Evolutionary conservation across 2,329 filamentous ascomycete species (phyloP).

Genomic region (Alternaria sp.): DNA sequence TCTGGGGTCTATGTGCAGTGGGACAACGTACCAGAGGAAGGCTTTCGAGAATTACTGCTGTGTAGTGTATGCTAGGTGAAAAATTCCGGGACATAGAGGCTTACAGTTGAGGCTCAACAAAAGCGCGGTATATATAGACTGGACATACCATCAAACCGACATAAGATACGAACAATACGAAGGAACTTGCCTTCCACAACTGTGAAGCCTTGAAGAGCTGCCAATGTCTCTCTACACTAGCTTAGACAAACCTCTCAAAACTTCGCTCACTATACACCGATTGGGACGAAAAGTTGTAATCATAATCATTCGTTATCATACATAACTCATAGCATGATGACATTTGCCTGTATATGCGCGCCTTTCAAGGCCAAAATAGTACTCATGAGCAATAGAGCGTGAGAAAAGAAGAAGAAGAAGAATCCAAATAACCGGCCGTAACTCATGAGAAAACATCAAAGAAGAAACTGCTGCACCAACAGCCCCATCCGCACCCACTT

Average conservation of each 20-base stretch:
- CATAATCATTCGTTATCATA: slow-evolving; percentile 5
- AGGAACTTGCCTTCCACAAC: accelerated
- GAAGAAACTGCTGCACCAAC: not conserved
- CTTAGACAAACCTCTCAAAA: not conserved
- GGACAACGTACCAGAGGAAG: not conserved
- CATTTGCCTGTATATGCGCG: slow-evolving; percentile 7
- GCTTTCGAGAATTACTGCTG: not conserved
- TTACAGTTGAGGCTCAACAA: not conserved
- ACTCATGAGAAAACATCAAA: not conserved
- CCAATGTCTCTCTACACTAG: not conserved
- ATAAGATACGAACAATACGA: accelerated
- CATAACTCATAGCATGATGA: slow-evolving; percentile 3
- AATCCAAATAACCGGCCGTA: not conserved
- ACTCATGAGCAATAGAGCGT: not conserved
- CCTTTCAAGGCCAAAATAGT: not conserved
- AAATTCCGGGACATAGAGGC: not conserved
- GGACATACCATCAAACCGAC: not conserved
- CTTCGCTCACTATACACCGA: not conserved
- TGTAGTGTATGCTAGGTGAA: not conserved
- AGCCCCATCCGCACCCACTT: too few relatives aligned
- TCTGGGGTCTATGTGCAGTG: not conserved
- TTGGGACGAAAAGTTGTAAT: not conserved
- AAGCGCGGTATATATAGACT: not conserved
- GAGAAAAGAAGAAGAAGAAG: not conserved
- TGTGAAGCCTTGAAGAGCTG: not conserved